Evolutionary conservation across 257 asterid species (phyloP).

Genomic region (Solanum chmielewskii): DNA sequence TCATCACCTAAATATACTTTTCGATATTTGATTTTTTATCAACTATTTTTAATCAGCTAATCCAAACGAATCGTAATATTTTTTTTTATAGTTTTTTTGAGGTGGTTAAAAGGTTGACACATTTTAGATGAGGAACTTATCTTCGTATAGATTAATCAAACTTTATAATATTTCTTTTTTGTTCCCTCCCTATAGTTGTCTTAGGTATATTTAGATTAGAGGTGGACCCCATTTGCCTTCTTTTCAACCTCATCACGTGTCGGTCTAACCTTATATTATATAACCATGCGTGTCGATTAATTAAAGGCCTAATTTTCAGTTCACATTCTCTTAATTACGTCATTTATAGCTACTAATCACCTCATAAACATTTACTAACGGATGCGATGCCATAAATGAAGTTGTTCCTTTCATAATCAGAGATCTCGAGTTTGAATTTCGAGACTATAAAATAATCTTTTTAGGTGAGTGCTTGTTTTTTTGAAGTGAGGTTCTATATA

Average conservation of each 20-base stretch:
- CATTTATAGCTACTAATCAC: background rate
- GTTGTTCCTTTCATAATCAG: no score
- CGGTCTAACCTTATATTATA: background rate
- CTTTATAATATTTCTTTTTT: background rate
- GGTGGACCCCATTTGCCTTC: conserved; percentile 13
- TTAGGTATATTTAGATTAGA: background rate
- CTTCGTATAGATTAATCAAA: background rate
- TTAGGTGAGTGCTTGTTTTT: background rate
- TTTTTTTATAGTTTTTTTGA: background rate
- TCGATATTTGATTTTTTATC: background rate
- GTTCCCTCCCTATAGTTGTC: background rate
- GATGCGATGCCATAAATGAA: background rate
- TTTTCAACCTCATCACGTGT: conserved; percentile 15
- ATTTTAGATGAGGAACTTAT: background rate
- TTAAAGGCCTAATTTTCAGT: conserved; percentile 15
- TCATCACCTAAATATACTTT: background rate
- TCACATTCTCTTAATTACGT: conserved; percentile 2
- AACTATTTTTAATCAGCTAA: background rate
- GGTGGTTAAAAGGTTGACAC: background rate
- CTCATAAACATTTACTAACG: background rate
- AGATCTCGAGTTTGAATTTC: no score
- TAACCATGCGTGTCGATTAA: conserved; percentile 19
- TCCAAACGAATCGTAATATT: background rate
- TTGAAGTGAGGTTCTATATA: no score
- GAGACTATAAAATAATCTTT: no score